Conservation (phyloP, 2,329 filamentous ascomycete genomes). For the Balansia obtecta region DNA sequence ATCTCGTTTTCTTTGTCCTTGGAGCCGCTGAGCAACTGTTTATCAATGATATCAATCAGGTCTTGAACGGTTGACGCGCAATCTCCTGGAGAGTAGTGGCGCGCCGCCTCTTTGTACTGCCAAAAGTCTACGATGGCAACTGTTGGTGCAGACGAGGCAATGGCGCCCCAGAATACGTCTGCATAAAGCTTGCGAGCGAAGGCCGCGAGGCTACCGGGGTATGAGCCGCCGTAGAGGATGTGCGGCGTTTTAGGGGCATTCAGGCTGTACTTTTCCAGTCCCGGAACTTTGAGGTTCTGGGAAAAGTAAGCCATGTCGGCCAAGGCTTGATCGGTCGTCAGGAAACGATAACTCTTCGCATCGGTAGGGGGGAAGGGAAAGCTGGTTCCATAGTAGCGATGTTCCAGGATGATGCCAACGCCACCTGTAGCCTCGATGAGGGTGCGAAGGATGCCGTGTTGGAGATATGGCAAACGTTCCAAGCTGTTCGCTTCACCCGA, state of each 20-base stretch:
- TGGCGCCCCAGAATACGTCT: constrained; percentile 64
- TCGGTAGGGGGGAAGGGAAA: constrained; percentile 54
- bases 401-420: constrained; percentile 70
- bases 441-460: constrained; percentile 65
- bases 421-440: constrained; percentile 60
- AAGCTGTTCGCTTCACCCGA: constrained; percentile 56
- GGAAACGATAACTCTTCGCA: constrained; percentile 62
- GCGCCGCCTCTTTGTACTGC: constrained; percentile 41
- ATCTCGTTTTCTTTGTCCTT: constrained; percentile 33
- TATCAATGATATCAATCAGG: constrained; percentile 36
- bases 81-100: constrained; percentile 36
- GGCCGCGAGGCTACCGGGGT: constrained; percentile 68
- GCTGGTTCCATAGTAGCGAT: constrained; percentile 75
- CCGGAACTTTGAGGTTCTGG: constrained; percentile 55
- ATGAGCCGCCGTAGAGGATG: constrained; percentile 74
- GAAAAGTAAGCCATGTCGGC: constrained; percentile 78
- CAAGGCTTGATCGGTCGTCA: constrained; percentile 72
- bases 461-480: constrained; percentile 55
- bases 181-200: constrained; percentile 68
- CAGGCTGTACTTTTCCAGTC: constrained; percentile 54
- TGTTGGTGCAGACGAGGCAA: constrained; percentile 70
- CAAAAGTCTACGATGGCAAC: constrained; percentile 70
- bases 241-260: constrained; percentile 55
- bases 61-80: constrained; percentile 55
- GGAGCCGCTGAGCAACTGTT: constrained; percentile 19